A percentile compares a stretch with the other conserved stretches of the same genome.
Evolutionary conservation across 2,329 filamentous ascomycete species (phyloP).

Genomic region (Herpotrichia juniperi): DNA sequence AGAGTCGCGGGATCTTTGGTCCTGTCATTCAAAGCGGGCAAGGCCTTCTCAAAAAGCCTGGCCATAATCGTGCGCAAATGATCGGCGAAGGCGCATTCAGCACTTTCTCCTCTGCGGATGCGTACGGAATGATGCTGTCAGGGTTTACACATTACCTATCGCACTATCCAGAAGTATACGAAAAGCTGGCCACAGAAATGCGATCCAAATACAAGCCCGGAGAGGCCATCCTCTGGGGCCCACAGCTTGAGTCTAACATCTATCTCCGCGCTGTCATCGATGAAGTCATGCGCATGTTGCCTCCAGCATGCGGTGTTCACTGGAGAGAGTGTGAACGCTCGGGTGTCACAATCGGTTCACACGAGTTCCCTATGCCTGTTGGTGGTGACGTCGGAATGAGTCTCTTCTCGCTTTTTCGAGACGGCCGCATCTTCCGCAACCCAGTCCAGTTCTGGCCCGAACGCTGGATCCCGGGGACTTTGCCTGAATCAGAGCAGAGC

Average conservation of each 20-base stretch:
- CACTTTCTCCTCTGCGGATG: not conserved
- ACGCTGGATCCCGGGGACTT: not conserved
- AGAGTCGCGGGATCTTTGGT: not conserved
- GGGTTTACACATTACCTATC: conserved; percentile 1
- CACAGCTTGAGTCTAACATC: not conserved
- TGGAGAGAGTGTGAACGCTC: not conserved
- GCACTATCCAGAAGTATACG: not conserved
- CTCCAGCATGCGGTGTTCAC: conserved; percentile 2
- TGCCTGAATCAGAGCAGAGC: not conserved
- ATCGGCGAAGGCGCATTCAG: conserved; percentile 3
- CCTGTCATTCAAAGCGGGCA: not conserved
- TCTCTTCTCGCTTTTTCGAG: conserved; percentile 1
- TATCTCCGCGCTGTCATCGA: conserved; percentile 3
- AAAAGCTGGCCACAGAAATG: not conserved
- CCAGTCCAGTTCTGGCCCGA: conserved; percentile 2
- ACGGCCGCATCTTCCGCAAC: not conserved
- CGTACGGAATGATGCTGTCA: not conserved
- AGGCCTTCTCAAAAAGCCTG: not conserved
- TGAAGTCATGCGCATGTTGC: not conserved
- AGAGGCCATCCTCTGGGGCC: not conserved
- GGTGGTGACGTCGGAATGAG: conserved; percentile 4
- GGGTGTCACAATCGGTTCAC: not conserved
- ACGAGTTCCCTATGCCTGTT: not conserved
- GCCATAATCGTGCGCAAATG: not conserved
- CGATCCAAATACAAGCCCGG: not conserved